Conservation (phyloP, 768 basidiomycete species). For the Coprinopsis cinerea region DNA sequence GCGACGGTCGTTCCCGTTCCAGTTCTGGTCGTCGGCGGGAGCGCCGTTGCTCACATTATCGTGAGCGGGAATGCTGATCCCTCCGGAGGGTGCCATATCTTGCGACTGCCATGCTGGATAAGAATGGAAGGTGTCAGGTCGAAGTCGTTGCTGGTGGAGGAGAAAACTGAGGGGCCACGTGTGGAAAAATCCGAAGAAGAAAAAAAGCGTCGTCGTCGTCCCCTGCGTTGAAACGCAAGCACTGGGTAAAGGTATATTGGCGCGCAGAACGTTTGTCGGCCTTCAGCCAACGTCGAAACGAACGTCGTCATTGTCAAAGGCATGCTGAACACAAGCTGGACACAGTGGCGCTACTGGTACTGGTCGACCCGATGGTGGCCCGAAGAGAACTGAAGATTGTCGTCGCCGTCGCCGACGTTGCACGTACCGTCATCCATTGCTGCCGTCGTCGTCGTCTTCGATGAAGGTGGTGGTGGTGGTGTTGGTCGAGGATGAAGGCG, state of each 20-base stretch:
- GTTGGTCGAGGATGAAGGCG: background rate
- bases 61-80: constrained; percentile 61
- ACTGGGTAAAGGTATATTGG: constrained; percentile 4
- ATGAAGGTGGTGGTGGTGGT: constrained; percentile 6
- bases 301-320: constrained; percentile 21
- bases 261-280: constrained; percentile 25
- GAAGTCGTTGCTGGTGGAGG: constrained; percentile 19
- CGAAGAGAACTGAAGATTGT: constrained; percentile 38
- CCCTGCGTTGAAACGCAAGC: constrained; percentile 2
- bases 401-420: constrained; percentile 72
- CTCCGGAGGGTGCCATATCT: constrained; percentile 66
- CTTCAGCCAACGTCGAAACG: constrained; percentile 38
- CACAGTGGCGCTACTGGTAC: constrained; percentile 20
- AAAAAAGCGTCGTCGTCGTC: constrained; percentile 6
- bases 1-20: constrained; percentile 38
- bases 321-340: constrained; percentile 22
- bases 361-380: constrained; percentile 23
- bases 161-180: constrained; percentile 2
- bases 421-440: constrained; percentile 72
- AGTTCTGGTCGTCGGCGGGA: constrained; percentile 32
- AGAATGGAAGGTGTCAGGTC: constrained; percentile 32
- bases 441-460: constrained; percentile 18
- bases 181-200: constrained; percentile 1
- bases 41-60: constrained; percentile 5
- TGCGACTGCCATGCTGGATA: constrained; percentile 77